phyloP scores from a whole-genome alignment of 495 filamentous ascomycete genomes.

The Lophiostoma macrostomum region DNA sequence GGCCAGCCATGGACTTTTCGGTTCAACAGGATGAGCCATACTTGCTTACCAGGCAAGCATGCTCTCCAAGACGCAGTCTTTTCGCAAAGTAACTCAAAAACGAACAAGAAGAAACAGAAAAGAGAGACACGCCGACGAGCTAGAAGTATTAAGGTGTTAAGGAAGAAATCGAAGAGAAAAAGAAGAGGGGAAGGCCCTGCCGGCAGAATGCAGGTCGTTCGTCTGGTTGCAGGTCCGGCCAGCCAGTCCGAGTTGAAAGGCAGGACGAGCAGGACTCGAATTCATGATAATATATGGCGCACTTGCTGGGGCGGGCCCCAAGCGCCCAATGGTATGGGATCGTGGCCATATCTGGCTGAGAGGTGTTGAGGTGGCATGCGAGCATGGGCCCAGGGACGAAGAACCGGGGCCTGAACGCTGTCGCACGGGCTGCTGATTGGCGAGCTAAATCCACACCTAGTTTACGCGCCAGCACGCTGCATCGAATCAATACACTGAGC shows the following conservation, averaged over 20 bases:
- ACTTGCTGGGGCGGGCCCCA: not conserved
- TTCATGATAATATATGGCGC: constrained; percentile 19
- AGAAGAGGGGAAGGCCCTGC: not conserved
- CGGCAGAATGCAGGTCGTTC: constrained; percentile 8
- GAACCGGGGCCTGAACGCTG: not conserved
- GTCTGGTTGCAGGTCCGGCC: constrained; percentile 18
- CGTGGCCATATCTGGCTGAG: constrained; percentile 15
- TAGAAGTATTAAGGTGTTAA: constrained; percentile 7
- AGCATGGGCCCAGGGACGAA: not conserved
- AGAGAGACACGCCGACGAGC: constrained; percentile 2
- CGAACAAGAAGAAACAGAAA: constrained; percentile 12
- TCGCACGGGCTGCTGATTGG: constrained; percentile 11
- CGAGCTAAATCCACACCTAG: not conserved
- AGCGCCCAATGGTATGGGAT: constrained; percentile 17
- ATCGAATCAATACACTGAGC: constrained; percentile 19
- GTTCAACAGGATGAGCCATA: constrained; percentile 15
- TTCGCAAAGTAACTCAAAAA: too few relatives aligned
- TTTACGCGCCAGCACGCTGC: not conserved
- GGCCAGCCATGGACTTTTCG: constrained; percentile 33
- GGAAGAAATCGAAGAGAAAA: not conserved
- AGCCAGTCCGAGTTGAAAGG: not conserved
- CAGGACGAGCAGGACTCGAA: constrained; percentile 2
- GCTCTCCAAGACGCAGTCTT: too few relatives aligned
- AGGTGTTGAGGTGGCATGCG: not conserved
- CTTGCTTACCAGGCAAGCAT: constrained; percentile 19